Conservation (phyloP, 352 stramenopile species). For the Pythium insidiosum region DNA sequence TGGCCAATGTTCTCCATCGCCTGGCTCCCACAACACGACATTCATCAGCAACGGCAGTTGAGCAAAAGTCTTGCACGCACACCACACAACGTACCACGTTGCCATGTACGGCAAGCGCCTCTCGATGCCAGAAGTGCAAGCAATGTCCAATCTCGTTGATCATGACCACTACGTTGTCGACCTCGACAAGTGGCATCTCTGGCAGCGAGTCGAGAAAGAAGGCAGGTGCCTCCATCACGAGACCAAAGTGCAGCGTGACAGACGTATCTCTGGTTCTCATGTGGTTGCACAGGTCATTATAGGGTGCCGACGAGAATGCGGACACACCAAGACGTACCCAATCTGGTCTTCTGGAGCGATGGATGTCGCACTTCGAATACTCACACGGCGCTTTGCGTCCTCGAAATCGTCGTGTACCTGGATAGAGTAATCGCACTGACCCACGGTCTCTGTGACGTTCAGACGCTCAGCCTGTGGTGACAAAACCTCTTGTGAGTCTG, state of each 20-base stretch:
- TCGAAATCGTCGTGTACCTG: slow-evolving; percentile 34
- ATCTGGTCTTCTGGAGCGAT: slow-evolving; percentile 42
- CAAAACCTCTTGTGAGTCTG: too few species aligned
- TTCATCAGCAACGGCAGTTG: too few species aligned
- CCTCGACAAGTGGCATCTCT: slow-evolving; percentile 24
- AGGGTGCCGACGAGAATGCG: too few species aligned
- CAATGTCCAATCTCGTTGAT: slow-evolving; percentile 39
- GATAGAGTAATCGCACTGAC: slow-evolving; percentile 24
- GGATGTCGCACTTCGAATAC: slow-evolving; percentile 16
- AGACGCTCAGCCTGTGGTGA: too few species aligned
- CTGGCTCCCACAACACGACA: too few species aligned
- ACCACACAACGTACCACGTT: slow-evolving; percentile 39
- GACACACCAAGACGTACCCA: too few species aligned
- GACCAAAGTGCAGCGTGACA: slow-evolving; percentile 39
- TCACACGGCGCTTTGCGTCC: slow-evolving; percentile 44
- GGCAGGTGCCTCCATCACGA: slow-evolving; percentile 46
- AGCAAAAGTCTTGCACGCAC: not conserved
- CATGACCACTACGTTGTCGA: slow-evolving; percentile 18
- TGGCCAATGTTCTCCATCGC: slow-evolving; percentile 32
- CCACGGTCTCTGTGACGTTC: too few species aligned
- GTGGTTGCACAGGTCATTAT: too few species aligned
- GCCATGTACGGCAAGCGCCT: slow-evolving; percentile 44
- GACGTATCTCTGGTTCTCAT: slow-evolving; percentile 24
- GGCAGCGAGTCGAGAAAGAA: slow-evolving; percentile 35
- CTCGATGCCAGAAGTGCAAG: slow-evolving; percentile 45